These are phyloP conservation scores for Gremmenia infestans DNA, from an alignment of 2,329 filamentous ascomycete species.

Conservation along the genomic window DNA sequence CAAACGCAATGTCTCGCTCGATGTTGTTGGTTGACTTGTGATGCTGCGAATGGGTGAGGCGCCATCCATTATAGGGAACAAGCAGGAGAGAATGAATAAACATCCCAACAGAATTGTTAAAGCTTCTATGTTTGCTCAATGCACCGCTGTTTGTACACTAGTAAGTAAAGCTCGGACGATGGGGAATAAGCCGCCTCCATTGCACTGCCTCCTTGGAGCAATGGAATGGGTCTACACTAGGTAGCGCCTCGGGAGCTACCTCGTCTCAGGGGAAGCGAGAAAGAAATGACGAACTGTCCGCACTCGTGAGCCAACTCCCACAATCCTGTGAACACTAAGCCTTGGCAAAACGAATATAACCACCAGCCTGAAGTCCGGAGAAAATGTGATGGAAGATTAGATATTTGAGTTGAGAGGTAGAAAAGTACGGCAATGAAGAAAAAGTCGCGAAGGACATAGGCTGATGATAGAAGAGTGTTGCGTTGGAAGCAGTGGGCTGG, in stretches of 20 bases:
- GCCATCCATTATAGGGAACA: slow-evolving; percentile 69
- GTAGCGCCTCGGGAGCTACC: too few species aligned
- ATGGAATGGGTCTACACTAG: too few species aligned
- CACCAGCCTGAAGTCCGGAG: slow-evolving; percentile 48
- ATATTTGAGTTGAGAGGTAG: slow-evolving; percentile 51
- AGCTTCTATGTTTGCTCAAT: slow-evolving; percentile 50
- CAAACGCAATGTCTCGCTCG: slow-evolving; percentile 61
- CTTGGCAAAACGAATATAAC: slow-evolving; percentile 58
- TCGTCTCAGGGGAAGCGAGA: background rate
- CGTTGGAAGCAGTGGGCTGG: slow-evolving; percentile 58
- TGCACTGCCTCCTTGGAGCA: too few species aligned
- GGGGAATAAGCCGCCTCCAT: too few species aligned
- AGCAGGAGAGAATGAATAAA: slow-evolving; percentile 59
- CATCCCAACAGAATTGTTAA: slow-evolving; percentile 62
- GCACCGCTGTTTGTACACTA: slow-evolving; percentile 38
- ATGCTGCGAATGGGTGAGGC: slow-evolving; percentile 63
- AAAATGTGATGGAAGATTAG: slow-evolving; percentile 40
- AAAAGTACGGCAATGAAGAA: slow-evolving; percentile 43
- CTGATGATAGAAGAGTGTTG: slow-evolving; percentile 45
- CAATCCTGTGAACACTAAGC: slow-evolving; percentile 61
- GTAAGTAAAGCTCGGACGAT: too few species aligned
- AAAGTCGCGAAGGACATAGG: slow-evolving; percentile 53
- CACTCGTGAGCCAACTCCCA: slow-evolving; percentile 70
- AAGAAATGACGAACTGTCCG: slow-evolving; percentile 43
- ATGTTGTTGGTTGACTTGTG: slow-evolving; percentile 64